Percentiles rank a stretch among this genome's conserved stretches.
phyloP scores from a whole-genome alignment of 1,284 basidiomycete species.

The Mycosarcoma mackinlayi region DNA sequence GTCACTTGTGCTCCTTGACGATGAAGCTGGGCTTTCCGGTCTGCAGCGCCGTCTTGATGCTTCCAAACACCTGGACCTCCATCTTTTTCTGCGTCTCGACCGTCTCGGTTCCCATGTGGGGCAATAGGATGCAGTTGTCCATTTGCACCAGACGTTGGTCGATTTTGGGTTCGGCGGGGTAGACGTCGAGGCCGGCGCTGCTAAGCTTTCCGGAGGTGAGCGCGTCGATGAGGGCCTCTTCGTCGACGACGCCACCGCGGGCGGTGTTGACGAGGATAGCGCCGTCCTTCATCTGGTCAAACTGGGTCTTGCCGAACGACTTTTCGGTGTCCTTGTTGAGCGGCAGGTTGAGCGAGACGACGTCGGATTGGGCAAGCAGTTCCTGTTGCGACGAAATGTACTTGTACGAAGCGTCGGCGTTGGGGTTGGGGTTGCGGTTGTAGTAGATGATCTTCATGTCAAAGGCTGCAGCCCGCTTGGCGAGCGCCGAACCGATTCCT shows the following conservation, averaged over 20 bases:
- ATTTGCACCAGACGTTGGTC: slow-evolving; percentile 42
- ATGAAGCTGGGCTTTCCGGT: slow-evolving; percentile 46
- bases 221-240: slow-evolving; percentile 61
- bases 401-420: slow-evolving; percentile 30
- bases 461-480: slow-evolving; percentile 59
- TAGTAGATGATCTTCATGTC: slow-evolving; percentile 64
- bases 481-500: slow-evolving; percentile 60
- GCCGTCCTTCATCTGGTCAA: slow-evolving; percentile 68
- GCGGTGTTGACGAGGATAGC: slow-evolving; percentile 71
- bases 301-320: slow-evolving; percentile 68
- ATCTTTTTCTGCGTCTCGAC: slow-evolving; percentile 54
- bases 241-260: slow-evolving; percentile 71
- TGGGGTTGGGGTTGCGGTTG: slow-evolving; percentile 57
- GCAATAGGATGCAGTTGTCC: slow-evolving; percentile 42
- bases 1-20: slow-evolving; percentile 53
- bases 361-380: slow-evolving; percentile 69
- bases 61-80: slow-evolving; percentile 49
- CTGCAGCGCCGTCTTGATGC: slow-evolving; percentile 46
- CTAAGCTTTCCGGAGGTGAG: slow-evolving; percentile 43
- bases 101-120: slow-evolving; percentile 54
- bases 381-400: slow-evolving; percentile 66
- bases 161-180: slow-evolving; percentile 65
- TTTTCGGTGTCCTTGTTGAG: slow-evolving; percentile 69
- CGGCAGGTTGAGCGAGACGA: slow-evolving; percentile 72
- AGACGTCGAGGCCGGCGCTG: slow-evolving; percentile 91